Evolutionary conservation across 257 asterid species (phyloP).

Genomic region (Galeopsis tetrahit): DNA sequence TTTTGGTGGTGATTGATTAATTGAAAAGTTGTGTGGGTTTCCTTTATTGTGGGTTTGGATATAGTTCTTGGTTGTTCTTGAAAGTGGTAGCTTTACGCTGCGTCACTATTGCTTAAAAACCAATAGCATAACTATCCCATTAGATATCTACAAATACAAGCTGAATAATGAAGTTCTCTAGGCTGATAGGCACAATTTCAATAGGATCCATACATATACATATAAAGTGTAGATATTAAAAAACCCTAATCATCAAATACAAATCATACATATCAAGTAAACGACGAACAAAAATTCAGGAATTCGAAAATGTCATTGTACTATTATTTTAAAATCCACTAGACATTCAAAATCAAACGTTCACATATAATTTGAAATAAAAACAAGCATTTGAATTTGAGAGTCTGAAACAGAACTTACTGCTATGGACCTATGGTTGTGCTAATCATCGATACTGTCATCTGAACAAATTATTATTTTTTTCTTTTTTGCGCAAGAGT

Average conservation of each 20-base stretch:
- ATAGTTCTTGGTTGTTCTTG: too few relatives aligned
- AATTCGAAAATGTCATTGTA: not conserved
- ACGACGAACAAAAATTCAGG: not conserved
- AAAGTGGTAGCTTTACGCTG: too few relatives aligned
- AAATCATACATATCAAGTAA: not conserved
- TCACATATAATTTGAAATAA: slow-evolving; percentile 3
- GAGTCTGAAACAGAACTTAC: slow-evolving; percentile 6
- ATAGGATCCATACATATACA: slow-evolving; percentile 12
- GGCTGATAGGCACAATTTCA: slow-evolving; percentile 3
- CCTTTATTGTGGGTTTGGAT: too few relatives aligned
- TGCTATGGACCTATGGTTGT: not conserved
- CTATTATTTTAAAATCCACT: not conserved
- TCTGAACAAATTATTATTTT: not conserved
- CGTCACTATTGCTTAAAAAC: not conserved
- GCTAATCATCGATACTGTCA: not conserved
- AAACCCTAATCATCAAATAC: not conserved
- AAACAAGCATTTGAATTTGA: slow-evolving; percentile 3
- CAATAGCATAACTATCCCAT: not conserved
- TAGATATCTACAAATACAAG: slow-evolving; percentile 14
- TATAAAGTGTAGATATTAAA: not conserved
- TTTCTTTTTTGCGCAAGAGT: too few relatives aligned
- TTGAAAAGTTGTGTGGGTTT: too few relatives aligned
- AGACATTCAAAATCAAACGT: not conserved
- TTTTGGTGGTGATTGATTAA: too few relatives aligned
- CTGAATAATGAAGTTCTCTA: slow-evolving; percentile 13